Conservation (phyloP, 768 basidiomycete genomes). For the Mrakia frigida region DNA sequence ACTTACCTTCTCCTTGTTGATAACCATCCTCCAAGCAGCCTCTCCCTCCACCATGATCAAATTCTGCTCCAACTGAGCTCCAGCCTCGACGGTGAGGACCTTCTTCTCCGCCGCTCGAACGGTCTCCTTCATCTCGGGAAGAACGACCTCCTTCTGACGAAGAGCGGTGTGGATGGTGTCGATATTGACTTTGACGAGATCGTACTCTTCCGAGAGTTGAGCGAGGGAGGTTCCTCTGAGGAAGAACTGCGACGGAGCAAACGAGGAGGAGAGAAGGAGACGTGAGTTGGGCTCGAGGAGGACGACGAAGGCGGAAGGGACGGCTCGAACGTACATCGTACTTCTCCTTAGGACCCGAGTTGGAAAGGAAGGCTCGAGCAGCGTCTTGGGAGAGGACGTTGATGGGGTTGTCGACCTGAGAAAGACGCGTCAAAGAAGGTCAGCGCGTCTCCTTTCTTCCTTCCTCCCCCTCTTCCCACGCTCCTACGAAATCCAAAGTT, state of each 20-base stretch:
- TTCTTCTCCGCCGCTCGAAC: slow-evolving; percentile 64
- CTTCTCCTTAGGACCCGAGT: slow-evolving; percentile 73
- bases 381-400: slow-evolving; percentile 66
- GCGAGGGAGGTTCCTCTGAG: slow-evolving; percentile 84
- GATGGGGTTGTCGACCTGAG: slow-evolving; percentile 80
- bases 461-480: background rate
- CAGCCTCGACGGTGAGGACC: slow-evolving; percentile 66
- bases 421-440: background rate
- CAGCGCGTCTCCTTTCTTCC: background rate
- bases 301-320: background rate
- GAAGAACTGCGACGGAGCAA: slow-evolving; percentile 66
- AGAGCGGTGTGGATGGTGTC: slow-evolving; percentile 62
- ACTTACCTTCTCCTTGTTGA: slow-evolving; percentile 61
- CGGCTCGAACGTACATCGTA: slow-evolving; percentile 62
- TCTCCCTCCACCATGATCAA: slow-evolving; percentile 39
- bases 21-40: slow-evolving; percentile 76
- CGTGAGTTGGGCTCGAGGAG: background rate
- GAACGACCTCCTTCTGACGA: slow-evolving; percentile 62
- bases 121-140: slow-evolving; percentile 67
- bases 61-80: slow-evolving; percentile 69
- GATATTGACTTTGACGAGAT: slow-evolving; percentile 67
- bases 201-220: slow-evolving; percentile 82
- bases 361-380: slow-evolving; percentile 76
- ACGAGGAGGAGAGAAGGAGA: slow-evolving; percentile 21
- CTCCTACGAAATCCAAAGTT: background rate